These are phyloP conservation scores for Coffea eugenioides DNA, from an alignment of 257 asterid genomes.

Conservation along the genomic window DNA sequence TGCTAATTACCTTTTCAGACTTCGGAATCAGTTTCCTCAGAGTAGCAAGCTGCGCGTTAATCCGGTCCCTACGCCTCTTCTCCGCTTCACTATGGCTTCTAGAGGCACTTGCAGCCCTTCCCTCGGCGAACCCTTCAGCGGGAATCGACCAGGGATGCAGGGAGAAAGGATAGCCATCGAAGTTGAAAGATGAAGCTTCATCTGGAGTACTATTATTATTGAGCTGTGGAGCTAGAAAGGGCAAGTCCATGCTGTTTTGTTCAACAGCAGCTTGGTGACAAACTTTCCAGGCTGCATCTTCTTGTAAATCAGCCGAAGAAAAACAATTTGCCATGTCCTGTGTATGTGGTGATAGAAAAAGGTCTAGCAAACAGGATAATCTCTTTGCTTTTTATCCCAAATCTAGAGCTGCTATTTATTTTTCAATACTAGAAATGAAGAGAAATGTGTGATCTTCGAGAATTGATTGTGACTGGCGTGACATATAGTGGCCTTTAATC, in stretches of 20 bases:
- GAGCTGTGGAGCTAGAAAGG: conserved; percentile 22
- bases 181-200: conserved; percentile 22
- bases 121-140: conserved; percentile 32
- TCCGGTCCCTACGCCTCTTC: conserved; percentile 81
- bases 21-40: conserved; percentile 74
- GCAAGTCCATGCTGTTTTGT: not conserved
- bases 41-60: conserved; percentile 73
- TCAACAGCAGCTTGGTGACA: conserved; percentile 3
- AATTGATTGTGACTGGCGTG: conserved; percentile 46
- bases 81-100: conserved; percentile 88
- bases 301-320: conserved; percentile 29
- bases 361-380: not conserved
- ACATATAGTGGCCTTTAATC: conserved; percentile 32
- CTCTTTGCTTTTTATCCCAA: conserved; percentile 23
- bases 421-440: conserved; percentile 9
- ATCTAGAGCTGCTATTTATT: conserved; percentile 10
- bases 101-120: conserved; percentile 32
- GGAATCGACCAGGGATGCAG: conserved; percentile 30
- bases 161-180: conserved; percentile 20
- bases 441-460: conserved; percentile 36
- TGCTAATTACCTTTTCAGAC: conserved; percentile 60
- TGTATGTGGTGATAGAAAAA: not conserved
- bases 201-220: conserved; percentile 19
- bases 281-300: conserved; percentile 19
- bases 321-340: conserved; percentile 40